Conservation (phyloP, 768 basidiomycete species). For the Rhizopogon salebrosus region DNA sequence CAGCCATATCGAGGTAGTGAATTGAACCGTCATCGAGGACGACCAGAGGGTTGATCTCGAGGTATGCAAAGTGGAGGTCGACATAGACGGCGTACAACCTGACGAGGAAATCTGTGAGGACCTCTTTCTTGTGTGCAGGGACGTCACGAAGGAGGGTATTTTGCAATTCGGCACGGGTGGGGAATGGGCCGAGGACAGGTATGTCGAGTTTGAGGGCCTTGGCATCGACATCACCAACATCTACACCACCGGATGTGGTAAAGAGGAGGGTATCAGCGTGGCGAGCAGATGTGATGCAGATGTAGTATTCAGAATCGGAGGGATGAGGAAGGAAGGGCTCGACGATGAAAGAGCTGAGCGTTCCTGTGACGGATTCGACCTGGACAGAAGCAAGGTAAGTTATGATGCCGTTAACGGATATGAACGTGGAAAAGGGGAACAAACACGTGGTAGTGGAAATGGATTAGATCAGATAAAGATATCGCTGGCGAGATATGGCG, state of each 20-base stretch:
- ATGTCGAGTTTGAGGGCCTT: conserved; percentile 90
- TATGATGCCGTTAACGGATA: conserved; percentile 20
- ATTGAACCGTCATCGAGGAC: conserved; percentile 81
- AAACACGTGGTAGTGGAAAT: conserved; percentile 10
- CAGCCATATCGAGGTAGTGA: conserved; percentile 98
- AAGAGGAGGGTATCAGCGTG: conserved; percentile 96
- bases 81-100: conserved; percentile 97
- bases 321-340: conserved; percentile 99
- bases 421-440: neutral
- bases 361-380: conserved; percentile 94
- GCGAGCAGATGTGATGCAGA: conserved; percentile 94
- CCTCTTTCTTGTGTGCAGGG: conserved; percentile 80
- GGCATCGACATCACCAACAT: conserved; percentile 96
- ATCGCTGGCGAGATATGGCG: neutral
- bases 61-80: conserved; percentile 98
- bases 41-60: conserved; percentile 98
- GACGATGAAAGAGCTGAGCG: conserved; percentile 94
- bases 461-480: neutral
- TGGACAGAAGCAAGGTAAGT: conserved; percentile 28
- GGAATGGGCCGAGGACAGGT: conserved; percentile 72
- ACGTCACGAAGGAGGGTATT: conserved; percentile 76
- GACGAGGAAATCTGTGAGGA: conserved; percentile 90
- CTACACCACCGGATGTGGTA: conserved; percentile 98
- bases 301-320: conserved; percentile 92
- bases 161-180: conserved; percentile 71